A percentile compares a stretch with the other conserved stretches of the same genome.
Conservation (phyloP, 2,329 filamentous ascomycete species). For the Epichloe gansuensis region DNA sequence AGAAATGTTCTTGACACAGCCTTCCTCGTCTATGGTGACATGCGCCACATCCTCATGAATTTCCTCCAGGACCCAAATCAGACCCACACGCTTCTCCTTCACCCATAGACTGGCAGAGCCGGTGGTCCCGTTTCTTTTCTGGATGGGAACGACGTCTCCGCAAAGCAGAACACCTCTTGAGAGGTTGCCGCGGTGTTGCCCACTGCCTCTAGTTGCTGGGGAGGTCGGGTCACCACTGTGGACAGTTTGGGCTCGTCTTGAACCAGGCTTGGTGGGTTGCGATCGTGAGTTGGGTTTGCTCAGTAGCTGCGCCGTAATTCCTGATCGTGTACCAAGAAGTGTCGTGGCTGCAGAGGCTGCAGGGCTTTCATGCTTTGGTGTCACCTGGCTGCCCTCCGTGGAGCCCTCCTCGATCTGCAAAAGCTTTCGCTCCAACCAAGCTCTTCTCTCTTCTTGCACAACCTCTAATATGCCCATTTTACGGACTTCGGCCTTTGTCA, state of each 20-base stretch:
- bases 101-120: constrained; percentile 96
- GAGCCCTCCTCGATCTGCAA: constrained; percentile 34
- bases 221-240: constrained; percentile 43
- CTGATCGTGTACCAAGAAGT: constrained; percentile 55
- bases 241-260: constrained; percentile 50
- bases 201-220: constrained; percentile 38
- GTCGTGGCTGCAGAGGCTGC: constrained; percentile 31
- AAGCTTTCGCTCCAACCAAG: constrained; percentile 82
- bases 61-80: constrained; percentile 97
- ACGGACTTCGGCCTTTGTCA: constrained; percentile 87
- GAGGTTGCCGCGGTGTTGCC: constrained; percentile 58
- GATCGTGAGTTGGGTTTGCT: constrained; percentile 61
- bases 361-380: constrained; percentile 23
- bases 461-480: constrained; percentile 94
- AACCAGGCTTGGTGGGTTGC: constrained; percentile 38
- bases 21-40: constrained; percentile 64
- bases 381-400: constrained; percentile 16
- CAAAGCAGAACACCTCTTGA: constrained; percentile 85
- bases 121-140: constrained; percentile 83
- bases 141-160: constrained; percentile 95
- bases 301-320: constrained; percentile 72
- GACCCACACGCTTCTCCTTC: constrained; percentile 84
- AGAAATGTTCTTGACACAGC: constrained; percentile 52
- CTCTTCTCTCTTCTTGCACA: constrained; percentile 74
- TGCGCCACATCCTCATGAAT: constrained; percentile 87